Conservation (phyloP, 164 flowering plant genomes). For the Saururus chinensis region DNA sequence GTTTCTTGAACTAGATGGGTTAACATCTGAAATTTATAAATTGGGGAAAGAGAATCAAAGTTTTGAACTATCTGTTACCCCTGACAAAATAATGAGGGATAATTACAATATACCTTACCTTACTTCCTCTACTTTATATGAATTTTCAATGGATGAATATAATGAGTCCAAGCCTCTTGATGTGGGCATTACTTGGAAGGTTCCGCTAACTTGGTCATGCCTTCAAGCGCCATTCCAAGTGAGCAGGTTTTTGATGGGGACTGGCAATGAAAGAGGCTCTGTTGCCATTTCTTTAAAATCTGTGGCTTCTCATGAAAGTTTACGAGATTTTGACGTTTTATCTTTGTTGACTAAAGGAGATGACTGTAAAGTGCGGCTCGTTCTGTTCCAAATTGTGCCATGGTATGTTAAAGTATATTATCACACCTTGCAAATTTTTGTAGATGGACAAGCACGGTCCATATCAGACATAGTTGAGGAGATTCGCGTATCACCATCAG, state of each 20-base stretch:
- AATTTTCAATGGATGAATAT: slow-evolving; percentile 38
- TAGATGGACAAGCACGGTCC: slow-evolving; percentile 41
- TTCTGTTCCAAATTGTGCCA: slow-evolving; percentile 85
- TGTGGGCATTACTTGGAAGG: slow-evolving; percentile 67
- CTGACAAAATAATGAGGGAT: slow-evolving; percentile 46
- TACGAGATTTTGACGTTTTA: slow-evolving; percentile 9
- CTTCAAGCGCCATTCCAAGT: slow-evolving; percentile 63
- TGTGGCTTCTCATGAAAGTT: slow-evolving; percentile 14
- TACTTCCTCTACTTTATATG: slow-evolving; percentile 38
- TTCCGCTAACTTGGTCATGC: slow-evolving; percentile 69
- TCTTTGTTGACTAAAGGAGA: slow-evolving; percentile 12
- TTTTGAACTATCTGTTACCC: slow-evolving; percentile 51
- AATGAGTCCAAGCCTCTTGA: slow-evolving; percentile 42
- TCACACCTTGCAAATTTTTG: slow-evolving; percentile 53
- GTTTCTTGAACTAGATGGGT: slow-evolving; percentile 57
- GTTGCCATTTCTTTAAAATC: slow-evolving; percentile 70
- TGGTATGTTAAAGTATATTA: slow-evolving; percentile 95
- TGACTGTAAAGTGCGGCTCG: slow-evolving; percentile 38
- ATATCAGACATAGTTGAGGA: slow-evolving; percentile 40
- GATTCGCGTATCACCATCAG: slow-evolving; percentile 80
- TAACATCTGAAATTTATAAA: slow-evolving; percentile 26
- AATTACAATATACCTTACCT: slow-evolving; percentile 17
- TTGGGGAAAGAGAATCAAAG: slow-evolving; percentile 17
- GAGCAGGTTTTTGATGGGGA: slow-evolving; percentile 85
- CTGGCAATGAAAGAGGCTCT: slow-evolving; percentile 96